Base-by-base conservation (phyloP, 2,329 filamentous ascomycete species). In the Hysterium pulicare region DNA sequence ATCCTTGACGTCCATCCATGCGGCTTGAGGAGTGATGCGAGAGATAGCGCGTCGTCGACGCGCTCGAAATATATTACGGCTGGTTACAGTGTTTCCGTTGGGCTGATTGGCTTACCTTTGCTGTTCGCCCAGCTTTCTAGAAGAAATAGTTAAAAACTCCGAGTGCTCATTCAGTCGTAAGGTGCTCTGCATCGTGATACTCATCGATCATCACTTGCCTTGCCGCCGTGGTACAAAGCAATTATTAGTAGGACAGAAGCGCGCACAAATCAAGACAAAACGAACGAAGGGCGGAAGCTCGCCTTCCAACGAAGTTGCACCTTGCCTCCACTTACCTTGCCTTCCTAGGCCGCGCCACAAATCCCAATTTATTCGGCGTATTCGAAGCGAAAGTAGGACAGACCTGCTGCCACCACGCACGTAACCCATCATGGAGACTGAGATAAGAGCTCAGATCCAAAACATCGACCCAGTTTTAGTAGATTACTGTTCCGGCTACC, bases 401-500 rank as follows among this genome's bases (percentile, higher is more conserved):
- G 22, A 22, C 17, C 21, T 11, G 35, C 35, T 24, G 24, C 31
- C 39, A 40, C 24, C 42, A 24, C 33, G 13, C 33, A 40, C 16
- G 34, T 22, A 35, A 38, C 48, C 41, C 39, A 39, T 47, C 50
- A 95, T 95, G 90, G 90, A 95, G 69, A 77, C 86, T 60, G 87
- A 95, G 72, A 89, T 95, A 64, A 86, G 85, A 72, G 76, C 84
- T 48, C 81, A 89, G 55, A 81, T 95, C 55, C 90, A 90, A 48
- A 85, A 86, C 62, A 87, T 96, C 55, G 90, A 96, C 70, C 87
- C 86, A 45, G 78, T 95, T 49, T 76, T 96, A 54, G 90, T 89
- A 37, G 87, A 95, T 71, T 96, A 95, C 70, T 93, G 90, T 33
- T 87, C 89, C 52, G 93, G 93, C 44, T 98, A 97, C 66, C 77